Conservation (phyloP, 1,139 yeast species). For the Lodderomyces metapsilosis region DNA sequence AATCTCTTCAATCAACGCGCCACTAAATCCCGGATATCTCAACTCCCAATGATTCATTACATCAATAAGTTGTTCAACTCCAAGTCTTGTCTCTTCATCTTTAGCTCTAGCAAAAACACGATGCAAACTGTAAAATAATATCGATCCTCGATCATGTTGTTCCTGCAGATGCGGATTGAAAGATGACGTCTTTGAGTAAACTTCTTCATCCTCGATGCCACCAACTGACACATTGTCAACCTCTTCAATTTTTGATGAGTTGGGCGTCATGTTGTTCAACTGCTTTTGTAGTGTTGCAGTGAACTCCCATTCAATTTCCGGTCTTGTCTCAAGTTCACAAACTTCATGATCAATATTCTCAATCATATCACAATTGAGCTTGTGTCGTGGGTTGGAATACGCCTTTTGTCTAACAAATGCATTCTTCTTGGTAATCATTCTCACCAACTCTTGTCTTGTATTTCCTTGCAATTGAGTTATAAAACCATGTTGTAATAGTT, state of each 20-base stretch:
- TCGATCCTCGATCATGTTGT: no score
- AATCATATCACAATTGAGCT: slow-evolving; percentile 4
- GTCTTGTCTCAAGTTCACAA: neutral
- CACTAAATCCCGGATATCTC: slow-evolving; percentile 60
- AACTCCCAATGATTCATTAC: slow-evolving; percentile 45
- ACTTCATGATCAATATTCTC: slow-evolving; percentile 2
- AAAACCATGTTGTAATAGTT: slow-evolving; percentile 47
- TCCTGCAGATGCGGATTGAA: no score
- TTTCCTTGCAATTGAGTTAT: slow-evolving; percentile 21
- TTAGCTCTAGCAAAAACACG: slow-evolving; percentile 52
- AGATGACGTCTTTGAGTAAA: neutral
- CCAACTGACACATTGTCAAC: neutral
- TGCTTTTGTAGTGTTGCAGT: slow-evolving; percentile 7
- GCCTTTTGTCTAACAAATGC: slow-evolving; percentile 6
- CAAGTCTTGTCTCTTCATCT: slow-evolving; percentile 40
- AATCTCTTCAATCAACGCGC: slow-evolving; percentile 62
- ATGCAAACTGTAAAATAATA: slow-evolving; percentile 22
- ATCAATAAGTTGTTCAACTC: slow-evolving; percentile 41
- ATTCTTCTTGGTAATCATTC: slow-evolving; percentile 12
- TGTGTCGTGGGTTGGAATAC: slow-evolving; percentile 13
- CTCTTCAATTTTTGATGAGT: neutral
- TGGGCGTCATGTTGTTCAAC: neutral
- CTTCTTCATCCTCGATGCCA: neutral
- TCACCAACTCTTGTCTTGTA: slow-evolving; percentile 7
- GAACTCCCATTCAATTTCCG: slow-evolving; percentile 11